These are phyloP conservation scores for Kwoniella shivajii DNA, from an alignment of 1,284 basidiomycete species.

Conservation along the genomic window DNA sequence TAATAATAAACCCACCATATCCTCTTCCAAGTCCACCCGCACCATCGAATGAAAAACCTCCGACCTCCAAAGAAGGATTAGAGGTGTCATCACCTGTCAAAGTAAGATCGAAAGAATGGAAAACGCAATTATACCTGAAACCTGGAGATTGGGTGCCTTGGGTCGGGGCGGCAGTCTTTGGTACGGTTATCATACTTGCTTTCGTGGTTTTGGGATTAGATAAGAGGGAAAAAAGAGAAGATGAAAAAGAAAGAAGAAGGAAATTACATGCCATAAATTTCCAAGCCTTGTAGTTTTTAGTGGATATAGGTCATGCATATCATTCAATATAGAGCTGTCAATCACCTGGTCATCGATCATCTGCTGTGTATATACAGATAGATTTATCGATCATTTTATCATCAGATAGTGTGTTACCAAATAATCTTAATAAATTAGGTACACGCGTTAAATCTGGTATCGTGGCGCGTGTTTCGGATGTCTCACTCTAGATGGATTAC, in stretches of 20 bases:
- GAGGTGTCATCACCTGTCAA: slow-evolving; percentile 18
- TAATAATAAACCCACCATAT: slow-evolving; percentile 84
- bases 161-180: slow-evolving; percentile 85
- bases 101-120: slow-evolving; percentile 64
- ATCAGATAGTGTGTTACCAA: too few species aligned
- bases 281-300: slow-evolving; percentile 69
- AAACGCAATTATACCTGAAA: slow-evolving; percentile 83
- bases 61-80: slow-evolving; percentile 28
- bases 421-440: too few species aligned
- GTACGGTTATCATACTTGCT: slow-evolving; percentile 72
- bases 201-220: slow-evolving; percentile 84
- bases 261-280: slow-evolving; percentile 95
- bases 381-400: too few species aligned
- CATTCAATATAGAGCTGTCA: too few species aligned
- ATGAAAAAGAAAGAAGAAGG: slow-evolving; percentile 83
- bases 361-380: too few species aligned
- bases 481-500: too few species aligned
- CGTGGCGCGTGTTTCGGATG: too few species aligned
- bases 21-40: slow-evolving; percentile 22
- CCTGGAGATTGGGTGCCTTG: slow-evolving; percentile 98
- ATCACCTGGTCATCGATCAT: too few species aligned
- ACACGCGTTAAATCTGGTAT: too few species aligned
- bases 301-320: neutral
- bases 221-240: slow-evolving; percentile 90
- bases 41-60: slow-evolving; percentile 40